Percentiles rank a stretch among this genome's conserved stretches.
These are phyloP conservation scores for Thalassiosira hispida DNA, from an alignment of 352 stramenopile genomes.

Conservation along the genomic window DNA sequence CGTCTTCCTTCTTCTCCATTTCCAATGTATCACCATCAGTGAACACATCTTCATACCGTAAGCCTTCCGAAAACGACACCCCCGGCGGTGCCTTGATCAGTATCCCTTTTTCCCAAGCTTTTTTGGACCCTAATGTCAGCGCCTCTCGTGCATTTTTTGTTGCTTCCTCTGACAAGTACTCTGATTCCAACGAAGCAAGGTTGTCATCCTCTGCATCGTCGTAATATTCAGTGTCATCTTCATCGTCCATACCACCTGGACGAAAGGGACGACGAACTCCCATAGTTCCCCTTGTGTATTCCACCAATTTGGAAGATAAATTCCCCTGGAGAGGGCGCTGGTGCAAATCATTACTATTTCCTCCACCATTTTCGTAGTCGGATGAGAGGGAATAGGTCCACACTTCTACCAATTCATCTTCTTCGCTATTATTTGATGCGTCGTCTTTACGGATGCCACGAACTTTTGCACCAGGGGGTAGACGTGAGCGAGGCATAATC, in stretches of 20 bases:
- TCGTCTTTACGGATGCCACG: neutral
- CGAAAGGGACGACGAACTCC: constrained; percentile 68
- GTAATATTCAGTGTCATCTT: constrained; percentile 14
- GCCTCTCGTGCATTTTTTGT: constrained; percentile 54
- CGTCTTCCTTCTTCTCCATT: constrained; percentile 2
- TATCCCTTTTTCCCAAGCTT: constrained; percentile 66
- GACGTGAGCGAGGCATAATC: constrained; percentile 32
- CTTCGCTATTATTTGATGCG: neutral
- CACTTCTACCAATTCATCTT: constrained; percentile 49
- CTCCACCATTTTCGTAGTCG: constrained; percentile 8
- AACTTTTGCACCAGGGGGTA: constrained; percentile 49
- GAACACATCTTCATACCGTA: constrained; percentile 73
- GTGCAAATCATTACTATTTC: constrained; percentile 28
- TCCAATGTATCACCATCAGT: constrained; percentile 34
- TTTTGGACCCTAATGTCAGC: constrained; percentile 62
- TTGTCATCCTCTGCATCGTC: constrained; percentile 19
- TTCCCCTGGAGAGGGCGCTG: constrained; percentile 68
- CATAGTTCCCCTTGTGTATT: constrained; percentile 75
- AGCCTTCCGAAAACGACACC: constrained; percentile 67
- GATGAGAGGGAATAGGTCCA: constrained; percentile 48
- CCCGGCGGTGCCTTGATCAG: constrained; percentile 71
- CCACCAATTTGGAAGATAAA: constrained; percentile 74
- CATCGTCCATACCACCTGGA: constrained; percentile 67
- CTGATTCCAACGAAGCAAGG: neutral
- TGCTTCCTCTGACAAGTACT: constrained; percentile 59